Base-by-base conservation (phyloP, 352 stramenopile species). In the Phytophthora citrophthora region DNA sequence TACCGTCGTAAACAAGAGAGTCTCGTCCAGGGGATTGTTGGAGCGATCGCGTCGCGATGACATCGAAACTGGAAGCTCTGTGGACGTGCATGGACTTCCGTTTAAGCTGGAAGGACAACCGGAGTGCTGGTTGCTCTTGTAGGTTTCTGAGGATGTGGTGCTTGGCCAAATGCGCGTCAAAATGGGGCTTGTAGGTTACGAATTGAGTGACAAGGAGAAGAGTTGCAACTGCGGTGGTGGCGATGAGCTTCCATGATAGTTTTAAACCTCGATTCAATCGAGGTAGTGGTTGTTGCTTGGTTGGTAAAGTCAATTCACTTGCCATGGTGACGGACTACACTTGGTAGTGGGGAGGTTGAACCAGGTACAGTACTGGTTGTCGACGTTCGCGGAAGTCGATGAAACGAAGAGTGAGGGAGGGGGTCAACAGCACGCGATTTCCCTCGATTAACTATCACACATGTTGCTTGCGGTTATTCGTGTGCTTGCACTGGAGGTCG, bases 21-120 rank as follows among this genome's bases (percentile, higher is more conserved):
- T 59, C 26, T n/a, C 18, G 10, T 3, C 26, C 13, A 4, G 13
- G 26, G 4, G 9, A 52, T 13, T 43, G 49, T 16, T 47, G 62
- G 40, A 29, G 63, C 51, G 52, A 70, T 5, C 52, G 59, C 5
- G 44, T 65, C 2, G 59, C 58, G 2, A 69, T 2, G 7, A 77
- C 61, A 2, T 72, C 57, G 43, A 80, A 73, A 20, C 40, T 43
- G 31, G 60, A 63, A 12, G 74, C 57, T 10, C 70, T 70, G 32
- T 80, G 69, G 31, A 80, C 48, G 27, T 66, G 60, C 62, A 79
- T 81, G 11, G 68, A 57, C 31, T 71, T 72, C 1, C 72, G 71
- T 36, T 79, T 80, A 62, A 74, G 58, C 13, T 64, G 27, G 55
- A 83, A 72, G 2, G 45, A 54, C 15, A 79, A 45, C 49, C 61